Base-by-base conservation (phyloP, 1,139 yeast genomes). In the Geotrichum australiense region DNA sequence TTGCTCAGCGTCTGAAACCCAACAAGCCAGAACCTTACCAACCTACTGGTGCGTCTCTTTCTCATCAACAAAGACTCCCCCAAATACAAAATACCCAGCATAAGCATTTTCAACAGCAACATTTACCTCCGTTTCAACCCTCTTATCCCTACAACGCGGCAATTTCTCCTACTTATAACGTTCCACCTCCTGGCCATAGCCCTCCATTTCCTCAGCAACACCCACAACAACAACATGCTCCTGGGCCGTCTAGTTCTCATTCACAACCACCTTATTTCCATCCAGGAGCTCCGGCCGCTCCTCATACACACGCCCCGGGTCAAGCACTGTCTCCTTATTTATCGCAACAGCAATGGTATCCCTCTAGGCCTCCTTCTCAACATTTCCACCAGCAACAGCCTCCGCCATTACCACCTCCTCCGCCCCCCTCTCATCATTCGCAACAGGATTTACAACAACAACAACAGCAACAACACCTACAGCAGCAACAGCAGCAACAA, bases 191-290 rank as follows among this genome's bases (percentile, higher is more conserved):
- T n/a, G n/a, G n/a, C n/a, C n/a, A n/a, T n/a, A n/a, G n/a, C n/a
- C n/a, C n/a, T 14, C 37, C 26, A 11, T 31, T 24, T 5, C 16
- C 31, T 11, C 43, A 38, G n/a, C 36, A 33, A 22, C 36, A 22
- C 5, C 25, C 26, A 12, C 18, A 18, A 31, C 35, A 31, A 8
- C n/a, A 21, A 11, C 22, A 31, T n/a, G n/a, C 24, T 3, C 35
- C 35, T 19, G 5, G 18, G 3, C 35, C n/a, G 2, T 21, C 35
- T 31, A 19, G 4, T 31, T 16, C 35, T 5, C 35, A 31, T 3
- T 15, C 24, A 31, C 24, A 31, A 19, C 22, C 15, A 31, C 25
- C 16, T 11, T 21, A 16, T 19, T 18, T 14, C 14, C 25, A 7
- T 23, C 25, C 25, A 23, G 10, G 11, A 23, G 7, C 11, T 8